These are phyloP conservation scores for Phialemonium atrogriseum DNA, from an alignment of 2,329 filamentous ascomycete species.

Conservation along the genomic window DNA sequence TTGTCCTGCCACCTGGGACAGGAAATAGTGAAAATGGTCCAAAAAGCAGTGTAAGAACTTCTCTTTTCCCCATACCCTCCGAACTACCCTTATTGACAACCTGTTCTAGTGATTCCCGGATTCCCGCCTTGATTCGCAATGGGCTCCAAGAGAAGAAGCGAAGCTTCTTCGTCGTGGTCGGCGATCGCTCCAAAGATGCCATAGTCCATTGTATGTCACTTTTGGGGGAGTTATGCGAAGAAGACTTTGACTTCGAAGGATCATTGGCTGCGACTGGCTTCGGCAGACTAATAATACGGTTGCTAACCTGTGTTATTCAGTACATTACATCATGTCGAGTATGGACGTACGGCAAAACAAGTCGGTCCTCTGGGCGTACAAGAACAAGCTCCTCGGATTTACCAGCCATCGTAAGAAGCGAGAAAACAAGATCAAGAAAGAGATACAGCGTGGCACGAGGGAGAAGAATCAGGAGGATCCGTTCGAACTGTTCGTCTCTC, in stretches of 20 bases:
- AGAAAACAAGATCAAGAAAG: conserved; percentile 96
- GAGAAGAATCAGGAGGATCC: conserved; percentile 90
- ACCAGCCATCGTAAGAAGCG: conserved; percentile 96
- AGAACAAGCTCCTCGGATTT: conserved; percentile 92
- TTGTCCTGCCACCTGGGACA: no score
- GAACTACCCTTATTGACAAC: no score
- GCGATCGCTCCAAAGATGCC: conserved; percentile 89
- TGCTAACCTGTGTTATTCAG: conserved; percentile 3
- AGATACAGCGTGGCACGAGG: conserved; percentile 88
- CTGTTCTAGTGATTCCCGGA: conserved; percentile 88
- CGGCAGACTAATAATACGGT: conserved; percentile 1
- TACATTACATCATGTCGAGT: conserved; percentile 84
- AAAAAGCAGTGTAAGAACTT: no score
- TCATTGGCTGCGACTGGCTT: conserved; percentile 22
- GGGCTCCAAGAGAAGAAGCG: conserved; percentile 91
- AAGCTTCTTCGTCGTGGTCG: conserved; percentile 95
- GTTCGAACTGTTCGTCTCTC: conserved; percentile 93
- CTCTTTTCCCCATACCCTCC: no score
- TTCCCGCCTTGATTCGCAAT: conserved; percentile 86
- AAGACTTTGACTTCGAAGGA: background rate
- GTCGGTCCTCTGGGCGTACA: conserved; percentile 96
- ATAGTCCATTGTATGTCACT: conserved; percentile 61
- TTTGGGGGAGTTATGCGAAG: no score
- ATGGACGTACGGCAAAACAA: conserved; percentile 93
- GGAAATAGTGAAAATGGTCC: no score